These are phyloP conservation scores for Oidiodendron maius DNA, from an alignment of 495 filamentous ascomycete species.

Conservation along the genomic window DNA sequence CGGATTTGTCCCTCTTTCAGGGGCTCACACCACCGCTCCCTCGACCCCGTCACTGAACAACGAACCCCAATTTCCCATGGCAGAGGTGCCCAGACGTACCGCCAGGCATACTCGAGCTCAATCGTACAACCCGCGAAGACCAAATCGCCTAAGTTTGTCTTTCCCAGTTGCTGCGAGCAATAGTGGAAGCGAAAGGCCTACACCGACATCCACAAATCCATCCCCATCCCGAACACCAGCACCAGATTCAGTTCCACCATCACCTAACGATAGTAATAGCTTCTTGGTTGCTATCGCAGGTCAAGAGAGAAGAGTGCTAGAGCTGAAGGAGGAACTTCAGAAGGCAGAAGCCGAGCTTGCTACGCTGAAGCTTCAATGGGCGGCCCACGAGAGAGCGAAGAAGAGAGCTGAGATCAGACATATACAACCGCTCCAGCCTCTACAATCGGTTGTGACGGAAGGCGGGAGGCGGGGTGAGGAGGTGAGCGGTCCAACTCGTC, in stretches of 20 bases:
- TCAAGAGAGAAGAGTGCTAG: constrained; percentile 88
- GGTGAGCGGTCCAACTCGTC: constrained; percentile 5
- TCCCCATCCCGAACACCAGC: constrained; percentile 40
- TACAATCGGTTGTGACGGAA: constrained; percentile 28
- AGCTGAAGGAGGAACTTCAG: constrained; percentile 80
- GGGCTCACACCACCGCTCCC: constrained; percentile 13
- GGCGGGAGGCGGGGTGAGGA: constrained; percentile 7
- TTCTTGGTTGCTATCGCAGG: constrained; percentile 85
- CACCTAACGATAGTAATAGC: constrained; percentile 62
- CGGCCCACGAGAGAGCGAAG: constrained; percentile 67
- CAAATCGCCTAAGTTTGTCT: constrained; percentile 74
- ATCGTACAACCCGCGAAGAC: constrained; percentile 52
- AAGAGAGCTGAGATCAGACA: constrained; percentile 61
- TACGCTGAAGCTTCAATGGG: constrained; percentile 77
- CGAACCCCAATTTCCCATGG: constrained; percentile 17
- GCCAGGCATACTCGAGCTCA: constrained; percentile 46
- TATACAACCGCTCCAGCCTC: constrained; percentile 41
- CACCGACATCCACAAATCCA: constrained; percentile 31
- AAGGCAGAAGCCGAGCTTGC: constrained; percentile 74
- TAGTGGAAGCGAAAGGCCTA: constrained; percentile 13
- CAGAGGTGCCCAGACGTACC: constrained; percentile 15
- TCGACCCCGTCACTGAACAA: no score
- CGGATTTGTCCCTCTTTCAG: constrained; percentile 26
- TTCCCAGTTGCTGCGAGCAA: constrained; percentile 55
- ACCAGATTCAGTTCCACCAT: constrained; percentile 31